These are phyloP conservation scores for Pilaira anomala DNA, from an alignment of 192 early-diverging fungal genomes.

Conservation along the genomic window DNA sequence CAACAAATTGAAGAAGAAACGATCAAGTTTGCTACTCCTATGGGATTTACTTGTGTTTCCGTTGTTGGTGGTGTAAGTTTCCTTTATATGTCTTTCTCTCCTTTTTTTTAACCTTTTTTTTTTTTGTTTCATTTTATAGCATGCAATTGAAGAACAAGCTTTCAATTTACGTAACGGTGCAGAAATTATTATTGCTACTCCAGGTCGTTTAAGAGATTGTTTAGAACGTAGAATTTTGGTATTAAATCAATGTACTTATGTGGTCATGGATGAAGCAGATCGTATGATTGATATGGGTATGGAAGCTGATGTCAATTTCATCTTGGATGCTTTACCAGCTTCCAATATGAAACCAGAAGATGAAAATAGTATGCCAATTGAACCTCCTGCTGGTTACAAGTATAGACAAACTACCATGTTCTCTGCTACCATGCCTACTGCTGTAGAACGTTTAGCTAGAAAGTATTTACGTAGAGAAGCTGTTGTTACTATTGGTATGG, in stretches of 20 bases:
- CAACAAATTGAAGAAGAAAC: constrained; percentile 96
- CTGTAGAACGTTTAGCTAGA: constrained; percentile 92
- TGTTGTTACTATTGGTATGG: constrained; percentile 93
- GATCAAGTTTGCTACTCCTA: constrained; percentile 80
- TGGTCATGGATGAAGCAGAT: constrained; percentile 98
- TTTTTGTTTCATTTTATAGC: constrained; percentile 45
- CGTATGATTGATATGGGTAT: constrained; percentile 95
- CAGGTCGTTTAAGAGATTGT: constrained; percentile 91
- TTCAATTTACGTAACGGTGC: constrained; percentile 87
- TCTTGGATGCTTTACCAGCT: constrained; percentile 90
- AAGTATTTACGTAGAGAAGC: constrained; percentile 89
- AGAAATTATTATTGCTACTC: constrained; percentile 97
- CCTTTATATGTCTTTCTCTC: background rate
- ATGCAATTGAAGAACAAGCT: constrained; percentile 85
- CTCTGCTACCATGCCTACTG: constrained; percentile 96
- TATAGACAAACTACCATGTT: constrained; percentile 99
- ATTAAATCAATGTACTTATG: constrained; percentile 91
- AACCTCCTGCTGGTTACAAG: constrained; percentile 41
- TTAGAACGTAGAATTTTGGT: constrained; percentile 87
- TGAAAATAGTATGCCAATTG: constrained; percentile 59
- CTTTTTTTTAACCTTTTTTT: background rate
- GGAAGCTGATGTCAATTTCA: constrained; percentile 92
- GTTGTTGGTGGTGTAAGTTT: constrained; percentile 69
- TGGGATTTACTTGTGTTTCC: constrained; percentile 83
- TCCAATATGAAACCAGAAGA: constrained; percentile 89